A percentile compares a stretch with the other conserved stretches of the same genome.
These are phyloP conservation scores for Geranomyces variabilis DNA, from an alignment of 192 early-diverging fungal species.

Conservation along the genomic window DNA sequence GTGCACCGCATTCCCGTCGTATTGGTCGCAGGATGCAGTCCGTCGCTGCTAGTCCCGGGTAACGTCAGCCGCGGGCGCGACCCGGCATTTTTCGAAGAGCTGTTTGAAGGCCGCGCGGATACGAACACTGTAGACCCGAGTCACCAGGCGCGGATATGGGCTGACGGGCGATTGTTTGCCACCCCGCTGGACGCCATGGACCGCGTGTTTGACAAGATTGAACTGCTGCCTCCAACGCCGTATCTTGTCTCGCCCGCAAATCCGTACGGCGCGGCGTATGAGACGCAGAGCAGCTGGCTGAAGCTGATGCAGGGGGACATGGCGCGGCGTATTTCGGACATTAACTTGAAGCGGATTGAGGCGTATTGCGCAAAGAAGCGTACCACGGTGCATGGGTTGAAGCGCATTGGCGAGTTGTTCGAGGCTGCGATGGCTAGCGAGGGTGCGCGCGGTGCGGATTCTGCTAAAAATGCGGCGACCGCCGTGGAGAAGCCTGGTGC, in stretches of 20 bases:
- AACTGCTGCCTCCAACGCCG: conserved; percentile 40
- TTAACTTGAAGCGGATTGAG: conserved; percentile 39
- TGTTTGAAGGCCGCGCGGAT: conserved; percentile 28
- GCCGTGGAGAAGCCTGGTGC: too few relatives aligned
- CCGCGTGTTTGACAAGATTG: conserved; percentile 49
- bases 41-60: conserved; percentile 30
- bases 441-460: not conserved
- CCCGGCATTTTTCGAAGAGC: conserved; percentile 25
- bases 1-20: conserved; percentile 31
- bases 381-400: conserved; percentile 15
- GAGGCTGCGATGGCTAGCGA: not conserved
- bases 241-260: not conserved
- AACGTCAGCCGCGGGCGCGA: conserved; percentile 27
- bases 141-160: conserved; percentile 6
- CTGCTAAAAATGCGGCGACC: too few relatives aligned
- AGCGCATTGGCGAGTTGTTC: not conserved
- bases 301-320: conserved; percentile 28
- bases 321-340: conserved; percentile 26
- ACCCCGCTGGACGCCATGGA: conserved; percentile 43
- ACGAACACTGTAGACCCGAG: not conserved
- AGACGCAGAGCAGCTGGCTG: conserved; percentile 24
- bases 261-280: not conserved
- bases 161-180: conserved; percentile 31
- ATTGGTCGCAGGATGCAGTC: conserved; percentile 40
- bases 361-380: conserved; percentile 12